Evolutionary conservation across 148 eudicot species (phyloP), one percentile per base, ranked within the genome.

Genomic region (Polygonum maritimum): DNA sequence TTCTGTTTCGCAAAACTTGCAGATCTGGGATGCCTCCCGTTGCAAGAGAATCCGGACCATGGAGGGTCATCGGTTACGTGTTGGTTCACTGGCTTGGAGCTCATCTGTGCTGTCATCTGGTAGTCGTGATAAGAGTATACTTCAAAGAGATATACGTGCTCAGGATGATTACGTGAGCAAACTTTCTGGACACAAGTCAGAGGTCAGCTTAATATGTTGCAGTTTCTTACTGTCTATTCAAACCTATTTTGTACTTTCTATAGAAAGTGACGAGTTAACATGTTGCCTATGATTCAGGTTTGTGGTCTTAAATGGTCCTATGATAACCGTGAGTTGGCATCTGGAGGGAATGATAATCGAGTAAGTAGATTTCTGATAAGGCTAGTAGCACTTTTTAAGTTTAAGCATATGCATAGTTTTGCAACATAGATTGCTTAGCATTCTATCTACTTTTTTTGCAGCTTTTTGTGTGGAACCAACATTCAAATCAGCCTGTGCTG

Each of bases 251-350:
- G 19, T 73, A 75, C 74, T 26, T 65, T 36, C 69, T 14, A 22
- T 10, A 38, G 3, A 3, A 44, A 38, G 6, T 31, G 36, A 40
- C 54, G 51, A 45, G 54, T 22, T 44, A 48, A 39, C 19, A 71
- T 35, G 36, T 44, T 73, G 73, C 38, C 7, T 74, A 40, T 75
- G 79, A 72, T 85, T 58, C 80, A 94, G 98, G 97, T 94, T 76
- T 94, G 98, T 75, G 98, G 98, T 47, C 87, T 94, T 12, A 94
- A 94, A 82, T 94, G 98, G 98, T 94, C 98, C 10, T 87, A 86
- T 78, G 98, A 94, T 74, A 91, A 88, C 73, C 91, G 98, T 10
- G 98, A 94, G 81, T 82, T 94, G 76, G 98, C 98, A 73, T 94
- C 98, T 12, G 98, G 98, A 16, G 98, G 98, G 71, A 94, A 94